These are phyloP conservation scores for Cordyceps tenuipes DNA, from an alignment of 2,329 filamentous ascomycete species.

Conservation along the genomic window DNA sequence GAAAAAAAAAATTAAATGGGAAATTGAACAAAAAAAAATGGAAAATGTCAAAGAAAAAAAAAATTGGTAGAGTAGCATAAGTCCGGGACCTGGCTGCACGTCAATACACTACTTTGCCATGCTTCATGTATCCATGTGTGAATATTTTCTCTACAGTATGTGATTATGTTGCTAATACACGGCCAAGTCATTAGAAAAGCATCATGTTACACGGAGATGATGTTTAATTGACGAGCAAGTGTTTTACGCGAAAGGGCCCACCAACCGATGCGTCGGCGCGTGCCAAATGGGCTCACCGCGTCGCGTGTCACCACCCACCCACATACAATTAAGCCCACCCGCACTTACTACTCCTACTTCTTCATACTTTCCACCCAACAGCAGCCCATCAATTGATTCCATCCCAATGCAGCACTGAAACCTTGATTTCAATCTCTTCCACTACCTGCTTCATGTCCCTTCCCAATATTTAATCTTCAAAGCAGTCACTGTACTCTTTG, in stretches of 20 bases:
- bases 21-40: background rate
- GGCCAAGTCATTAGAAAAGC: background rate
- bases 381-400: background rate
- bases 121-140: background rate
- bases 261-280: constrained; percentile 2
- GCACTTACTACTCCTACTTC: background rate
- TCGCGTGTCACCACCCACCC: constrained; percentile 11
- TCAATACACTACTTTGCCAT: constrained; percentile 9
- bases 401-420: background rate
- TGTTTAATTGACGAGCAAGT: background rate
- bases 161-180: background rate
- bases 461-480: background rate
- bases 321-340: background rate
- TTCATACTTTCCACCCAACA: background rate
- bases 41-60: background rate
- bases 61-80: constrained; percentile 6
- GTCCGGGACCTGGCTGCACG: background rate
- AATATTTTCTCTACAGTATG: background rate
- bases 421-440: background rate
- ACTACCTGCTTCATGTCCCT: background rate
- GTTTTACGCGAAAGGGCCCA: background rate
- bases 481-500: background rate
- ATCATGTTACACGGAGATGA: background rate
- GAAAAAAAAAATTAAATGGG: constrained; percentile 1
- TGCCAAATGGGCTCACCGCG: constrained; percentile 6